These are phyloP conservation scores for Anthracocystis walkeri DNA, from an alignment of 1,284 basidiomycete species.

Conservation along the genomic window DNA sequence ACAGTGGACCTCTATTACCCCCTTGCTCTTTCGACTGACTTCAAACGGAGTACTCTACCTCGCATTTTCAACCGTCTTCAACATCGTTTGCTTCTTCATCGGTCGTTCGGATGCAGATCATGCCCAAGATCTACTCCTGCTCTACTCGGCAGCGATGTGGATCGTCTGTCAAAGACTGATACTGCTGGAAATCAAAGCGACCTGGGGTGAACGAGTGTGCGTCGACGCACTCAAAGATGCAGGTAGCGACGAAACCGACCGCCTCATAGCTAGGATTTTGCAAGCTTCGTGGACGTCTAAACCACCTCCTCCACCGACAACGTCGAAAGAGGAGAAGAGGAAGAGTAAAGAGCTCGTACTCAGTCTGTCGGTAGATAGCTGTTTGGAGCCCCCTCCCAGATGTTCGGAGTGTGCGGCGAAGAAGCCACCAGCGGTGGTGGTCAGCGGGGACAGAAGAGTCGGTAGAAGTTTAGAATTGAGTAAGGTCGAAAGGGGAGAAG, in stretches of 20 bases:
- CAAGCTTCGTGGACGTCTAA: slow-evolving; percentile 25
- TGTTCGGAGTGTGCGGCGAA: slow-evolving; percentile 3
- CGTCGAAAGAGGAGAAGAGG: not conserved
- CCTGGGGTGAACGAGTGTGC: slow-evolving; percentile 27
- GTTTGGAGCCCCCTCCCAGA: slow-evolving; percentile 1
- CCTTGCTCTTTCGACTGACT: slow-evolving; percentile 48
- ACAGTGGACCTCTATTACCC: slow-evolving; percentile 45
- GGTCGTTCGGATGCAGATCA: slow-evolving; percentile 29
- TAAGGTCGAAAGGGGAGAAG: not conserved
- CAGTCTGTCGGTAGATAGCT: slow-evolving; percentile 27
- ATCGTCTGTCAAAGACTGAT: slow-evolving; percentile 55
- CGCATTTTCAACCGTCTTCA: slow-evolving; percentile 51
- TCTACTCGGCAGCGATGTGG: slow-evolving; percentile 58
- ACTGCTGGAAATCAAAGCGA: slow-evolving; percentile 48
- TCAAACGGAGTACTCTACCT: slow-evolving; percentile 57
- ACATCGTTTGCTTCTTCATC: slow-evolving; percentile 52
- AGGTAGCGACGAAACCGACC: slow-evolving; percentile 22
- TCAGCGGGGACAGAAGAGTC: not conserved
- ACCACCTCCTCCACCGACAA: not conserved
- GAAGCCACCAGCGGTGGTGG: not conserved
- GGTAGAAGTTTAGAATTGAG: not conserved
- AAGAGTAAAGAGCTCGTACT: slow-evolving; percentile 18
- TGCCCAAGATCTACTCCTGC: slow-evolving; percentile 50
- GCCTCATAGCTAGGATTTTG: slow-evolving; percentile 25
- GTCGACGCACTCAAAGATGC: not conserved